Conservation (phyloP, 768 basidiomycete species). For the Clitopilus hobsonii region DNA sequence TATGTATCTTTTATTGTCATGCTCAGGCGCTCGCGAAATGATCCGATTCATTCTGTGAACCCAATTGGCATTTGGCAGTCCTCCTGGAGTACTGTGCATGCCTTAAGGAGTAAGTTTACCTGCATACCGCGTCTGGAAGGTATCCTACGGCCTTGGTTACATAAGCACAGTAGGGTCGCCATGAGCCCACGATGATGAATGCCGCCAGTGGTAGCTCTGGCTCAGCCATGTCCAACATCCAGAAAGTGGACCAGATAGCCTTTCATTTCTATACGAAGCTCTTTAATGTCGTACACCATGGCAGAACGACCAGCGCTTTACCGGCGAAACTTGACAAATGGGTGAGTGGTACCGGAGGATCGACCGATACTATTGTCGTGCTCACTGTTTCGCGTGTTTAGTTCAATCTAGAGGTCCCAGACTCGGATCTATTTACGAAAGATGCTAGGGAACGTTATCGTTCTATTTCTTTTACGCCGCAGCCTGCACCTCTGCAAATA, state of each 20-base stretch:
- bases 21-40: too few species aligned
- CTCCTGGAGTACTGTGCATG: background rate
- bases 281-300: slow-evolving; percentile 68
- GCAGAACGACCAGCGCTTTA: slow-evolving; percentile 55
- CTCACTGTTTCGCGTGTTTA: slow-evolving; percentile 19
- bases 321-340: slow-evolving; percentile 71
- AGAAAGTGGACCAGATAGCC: slow-evolving; percentile 83
- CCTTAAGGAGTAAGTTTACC: background rate
- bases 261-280: slow-evolving; percentile 82
- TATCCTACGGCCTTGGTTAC: background rate
- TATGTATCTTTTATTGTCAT: too few species aligned
- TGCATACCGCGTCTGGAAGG: background rate
- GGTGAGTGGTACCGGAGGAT: slow-evolving; percentile 42
- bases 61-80: too few species aligned
- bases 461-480: slow-evolving; percentile 42
- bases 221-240: slow-evolving; percentile 33
- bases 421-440: slow-evolving; percentile 63
- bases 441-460: slow-evolving; percentile 57
- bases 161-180: background rate
- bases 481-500: slow-evolving; percentile 52
- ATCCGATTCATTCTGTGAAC: too few species aligned
- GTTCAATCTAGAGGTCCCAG: slow-evolving; percentile 83
- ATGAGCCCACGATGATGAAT: slow-evolving; percentile 1
- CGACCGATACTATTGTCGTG: background rate
- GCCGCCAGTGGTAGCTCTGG: background rate